phyloP scores from a whole-genome alignment of 768 basidiomycete species.

The Dioszegia crocea region DNA sequence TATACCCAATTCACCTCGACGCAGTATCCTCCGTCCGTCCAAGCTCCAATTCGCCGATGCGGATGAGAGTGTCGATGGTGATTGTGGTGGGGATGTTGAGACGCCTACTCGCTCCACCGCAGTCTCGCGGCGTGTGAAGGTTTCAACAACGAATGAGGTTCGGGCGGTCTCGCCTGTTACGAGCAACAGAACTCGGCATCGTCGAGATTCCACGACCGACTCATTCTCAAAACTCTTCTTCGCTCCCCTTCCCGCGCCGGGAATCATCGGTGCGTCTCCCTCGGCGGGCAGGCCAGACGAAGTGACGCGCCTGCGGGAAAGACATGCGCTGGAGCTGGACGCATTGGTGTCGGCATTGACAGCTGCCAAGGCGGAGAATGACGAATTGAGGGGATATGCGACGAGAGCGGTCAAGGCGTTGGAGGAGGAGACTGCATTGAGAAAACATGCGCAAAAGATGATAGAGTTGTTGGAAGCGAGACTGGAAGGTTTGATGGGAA shows the following conservation, averaged over 20 bases:
- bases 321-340: slow-evolving; percentile 21
- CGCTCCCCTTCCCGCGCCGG: background rate
- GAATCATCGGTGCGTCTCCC: background rate
- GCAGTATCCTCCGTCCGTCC: slow-evolving; percentile 5
- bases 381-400: slow-evolving; percentile 14
- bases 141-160: too few relatives aligned
- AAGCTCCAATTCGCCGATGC: slow-evolving; percentile 7
- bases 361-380: slow-evolving; percentile 7
- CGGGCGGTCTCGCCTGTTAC: too few relatives aligned
- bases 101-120: slow-evolving; percentile 1
- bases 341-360: slow-evolving; percentile 15
- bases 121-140: too few relatives aligned
- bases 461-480: background rate
- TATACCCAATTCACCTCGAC: background rate
- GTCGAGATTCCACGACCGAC: background rate
- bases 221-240: background rate
- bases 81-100: background rate
- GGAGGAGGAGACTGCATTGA: slow-evolving; percentile 6
- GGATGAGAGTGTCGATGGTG: background rate
- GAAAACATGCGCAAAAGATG: background rate
- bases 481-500: background rate
- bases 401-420: slow-evolving; percentile 1
- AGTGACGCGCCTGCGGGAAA: background rate
- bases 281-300: background rate
- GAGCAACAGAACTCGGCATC: background rate